A percentile compares a stretch with the other conserved stretches of the same genome.
phyloP scores from a whole-genome alignment of 202 grass and related monocot genomes.

The Panicum virgatum region DNA sequence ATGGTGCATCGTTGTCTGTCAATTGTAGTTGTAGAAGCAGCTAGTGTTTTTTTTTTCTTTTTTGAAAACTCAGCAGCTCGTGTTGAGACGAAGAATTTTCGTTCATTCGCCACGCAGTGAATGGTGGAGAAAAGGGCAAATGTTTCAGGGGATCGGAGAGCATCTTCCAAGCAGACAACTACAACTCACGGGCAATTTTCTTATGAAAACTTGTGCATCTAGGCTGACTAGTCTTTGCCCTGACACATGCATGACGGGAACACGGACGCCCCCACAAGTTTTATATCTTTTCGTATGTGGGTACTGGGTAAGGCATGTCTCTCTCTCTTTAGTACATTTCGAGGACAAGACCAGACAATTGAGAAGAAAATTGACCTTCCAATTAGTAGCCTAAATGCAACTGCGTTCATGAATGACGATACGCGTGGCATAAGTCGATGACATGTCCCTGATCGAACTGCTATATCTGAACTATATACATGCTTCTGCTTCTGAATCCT shows the following conservation, averaged over 20 bases:
- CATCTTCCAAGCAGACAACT: not conserved
- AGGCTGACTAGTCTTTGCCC: slow-evolving; percentile 26
- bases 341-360: not conserved
- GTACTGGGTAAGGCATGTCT: not conserved
- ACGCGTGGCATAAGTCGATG: not conserved
- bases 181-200: not conserved
- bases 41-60: not conserved
- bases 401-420: not conserved
- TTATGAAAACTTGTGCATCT: not conserved
- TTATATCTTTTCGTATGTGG: not conserved
- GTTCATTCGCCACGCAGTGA: not conserved
- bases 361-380: not conserved
- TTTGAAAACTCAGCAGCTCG: not conserved
- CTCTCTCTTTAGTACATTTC: not conserved
- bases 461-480: not conserved
- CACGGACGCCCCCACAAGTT: not conserved
- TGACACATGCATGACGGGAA: slow-evolving; percentile 24
- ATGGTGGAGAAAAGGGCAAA: not conserved
- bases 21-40: too few species aligned
- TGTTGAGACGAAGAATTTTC: not conserved
- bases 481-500: slow-evolving; percentile 1
- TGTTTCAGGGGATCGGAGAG: not conserved
- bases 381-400: not conserved
- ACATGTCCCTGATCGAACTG: not conserved
- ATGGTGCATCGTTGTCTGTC: too few species aligned